phyloP scores from a whole-genome alignment of 75 land plant species.

The Pinus albicaulis region DNA sequence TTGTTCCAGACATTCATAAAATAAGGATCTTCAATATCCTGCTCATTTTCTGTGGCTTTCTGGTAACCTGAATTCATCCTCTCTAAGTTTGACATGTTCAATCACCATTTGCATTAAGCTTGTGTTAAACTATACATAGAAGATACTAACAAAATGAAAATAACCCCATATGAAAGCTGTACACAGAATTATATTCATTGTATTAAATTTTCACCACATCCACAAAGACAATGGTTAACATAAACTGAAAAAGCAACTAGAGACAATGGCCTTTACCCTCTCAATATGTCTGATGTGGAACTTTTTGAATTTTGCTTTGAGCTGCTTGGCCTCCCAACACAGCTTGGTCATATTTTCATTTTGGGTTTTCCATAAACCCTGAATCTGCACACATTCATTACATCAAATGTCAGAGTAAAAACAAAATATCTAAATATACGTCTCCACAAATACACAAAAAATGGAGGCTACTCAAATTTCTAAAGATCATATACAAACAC shows the following conservation, averaged over 20 bases:
- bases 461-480: neutral
- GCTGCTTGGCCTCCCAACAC: constrained; percentile 37
- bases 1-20: neutral
- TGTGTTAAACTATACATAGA: neutral
- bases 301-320: constrained; percentile 42
- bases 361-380: constrained; percentile 44
- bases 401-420: neutral
- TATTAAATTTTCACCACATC: neutral
- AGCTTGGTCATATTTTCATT: constrained; percentile 35
- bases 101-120: neutral
- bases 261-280: constrained; percentile 35
- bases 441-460: neutral
- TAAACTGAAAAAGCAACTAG: neutral
- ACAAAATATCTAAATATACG: neutral
- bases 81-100: neutral
- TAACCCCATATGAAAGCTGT: neutral
- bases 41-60: too few relatives aligned
- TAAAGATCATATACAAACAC: neutral
- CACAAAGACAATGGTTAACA: neutral
- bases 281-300: constrained; percentile 52
- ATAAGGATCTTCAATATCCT: too few relatives aligned
- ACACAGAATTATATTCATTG: neutral
- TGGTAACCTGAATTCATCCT: neutral
- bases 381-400: constrained; percentile 19
- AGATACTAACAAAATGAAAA: neutral